phyloP scores from a whole-genome alignment of 2,329 filamentous ascomycete genomes.

The Pseudogymnoascus sp. region DNA sequence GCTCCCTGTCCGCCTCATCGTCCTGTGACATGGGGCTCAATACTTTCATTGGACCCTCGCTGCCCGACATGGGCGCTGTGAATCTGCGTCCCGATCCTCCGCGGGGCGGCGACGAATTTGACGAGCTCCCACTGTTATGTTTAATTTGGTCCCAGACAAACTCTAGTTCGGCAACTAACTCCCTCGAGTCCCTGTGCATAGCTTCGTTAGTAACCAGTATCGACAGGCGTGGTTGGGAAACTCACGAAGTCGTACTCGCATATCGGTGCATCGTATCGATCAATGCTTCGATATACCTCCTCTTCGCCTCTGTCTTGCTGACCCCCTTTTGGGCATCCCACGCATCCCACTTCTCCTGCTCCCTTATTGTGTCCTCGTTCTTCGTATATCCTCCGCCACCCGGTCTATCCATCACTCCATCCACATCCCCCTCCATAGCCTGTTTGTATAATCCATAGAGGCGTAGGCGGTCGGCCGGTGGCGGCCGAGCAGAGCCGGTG shows the following conservation, averaged over 20 bases:
- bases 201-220: constrained; percentile 10
- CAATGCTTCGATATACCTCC: constrained; percentile 83
- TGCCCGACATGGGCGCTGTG: constrained; percentile 40
- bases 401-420: constrained; percentile 85
- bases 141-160: constrained; percentile 99
- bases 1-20: constrained; percentile 56
- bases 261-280: constrained; percentile 97
- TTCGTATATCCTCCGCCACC: constrained; percentile 42
- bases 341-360: constrained; percentile 76
- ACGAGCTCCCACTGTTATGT: constrained; percentile 64
- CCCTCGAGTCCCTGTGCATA: constrained; percentile 60
- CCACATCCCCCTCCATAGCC: constrained; percentile 96
- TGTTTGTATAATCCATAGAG: constrained; percentile 99
- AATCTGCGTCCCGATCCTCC: constrained; percentile 36
- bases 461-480: constrained; percentile 73
- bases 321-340: constrained; percentile 85
- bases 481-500: constrained; percentile 82
- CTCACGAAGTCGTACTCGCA: constrained; percentile 70
- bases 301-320: constrained; percentile 85
- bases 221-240: constrained; percentile 15
- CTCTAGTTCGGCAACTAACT: constrained; percentile 89
- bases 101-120: constrained; percentile 46
- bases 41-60: constrained; percentile 56
- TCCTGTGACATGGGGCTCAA: constrained; percentile 82
- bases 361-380: constrained; percentile 44